These are phyloP conservation scores for Calonectria hongkongensis DNA, from an alignment of 2,329 filamentous ascomycete genomes.

Conservation along the genomic window DNA sequence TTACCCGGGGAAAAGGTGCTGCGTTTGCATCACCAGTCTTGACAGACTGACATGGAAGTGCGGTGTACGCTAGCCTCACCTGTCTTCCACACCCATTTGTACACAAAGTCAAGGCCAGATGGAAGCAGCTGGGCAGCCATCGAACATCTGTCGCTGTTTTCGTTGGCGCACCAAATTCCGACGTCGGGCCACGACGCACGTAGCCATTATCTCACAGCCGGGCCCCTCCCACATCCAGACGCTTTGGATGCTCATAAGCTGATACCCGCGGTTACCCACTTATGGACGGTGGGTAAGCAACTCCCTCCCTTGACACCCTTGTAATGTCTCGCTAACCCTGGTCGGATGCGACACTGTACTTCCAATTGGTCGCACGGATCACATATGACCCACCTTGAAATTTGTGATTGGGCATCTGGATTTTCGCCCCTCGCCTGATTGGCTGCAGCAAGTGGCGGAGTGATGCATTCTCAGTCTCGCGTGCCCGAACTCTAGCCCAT, in stretches of 20 bases:
- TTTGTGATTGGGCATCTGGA: constrained; percentile 35
- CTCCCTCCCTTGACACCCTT: constrained; percentile 13
- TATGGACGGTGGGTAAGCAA: constrained; percentile 42
- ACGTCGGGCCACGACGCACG: constrained; percentile 18
- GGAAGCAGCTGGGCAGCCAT: constrained; percentile 18
- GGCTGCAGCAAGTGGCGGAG: constrained; percentile 45
- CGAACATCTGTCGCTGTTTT: background rate
- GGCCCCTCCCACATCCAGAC: constrained; percentile 13
- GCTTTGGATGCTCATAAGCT: constrained; percentile 21
- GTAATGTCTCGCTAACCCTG: constrained; percentile 19
- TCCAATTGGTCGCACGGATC: constrained; percentile 19
- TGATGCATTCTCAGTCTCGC: constrained; percentile 51
- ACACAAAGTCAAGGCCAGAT: background rate
- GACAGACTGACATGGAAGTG: constrained; percentile 1
- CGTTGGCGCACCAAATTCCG: constrained; percentile 15
- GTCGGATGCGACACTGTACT: constrained; percentile 3
- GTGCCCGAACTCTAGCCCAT: constrained; percentile 37
- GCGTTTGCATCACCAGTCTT: constrained; percentile 15
- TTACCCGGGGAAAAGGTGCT: background rate
- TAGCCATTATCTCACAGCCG: constrained; percentile 11
- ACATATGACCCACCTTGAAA: constrained; percentile 16
- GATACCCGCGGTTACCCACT: constrained; percentile 35
- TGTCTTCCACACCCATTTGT: constrained; percentile 1
- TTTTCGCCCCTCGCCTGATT: constrained; percentile 41
- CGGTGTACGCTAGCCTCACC: constrained; percentile 1